phyloP scores from a whole-genome alignment of 257 asterid genomes.

The Eustoma russellianum region DNA sequence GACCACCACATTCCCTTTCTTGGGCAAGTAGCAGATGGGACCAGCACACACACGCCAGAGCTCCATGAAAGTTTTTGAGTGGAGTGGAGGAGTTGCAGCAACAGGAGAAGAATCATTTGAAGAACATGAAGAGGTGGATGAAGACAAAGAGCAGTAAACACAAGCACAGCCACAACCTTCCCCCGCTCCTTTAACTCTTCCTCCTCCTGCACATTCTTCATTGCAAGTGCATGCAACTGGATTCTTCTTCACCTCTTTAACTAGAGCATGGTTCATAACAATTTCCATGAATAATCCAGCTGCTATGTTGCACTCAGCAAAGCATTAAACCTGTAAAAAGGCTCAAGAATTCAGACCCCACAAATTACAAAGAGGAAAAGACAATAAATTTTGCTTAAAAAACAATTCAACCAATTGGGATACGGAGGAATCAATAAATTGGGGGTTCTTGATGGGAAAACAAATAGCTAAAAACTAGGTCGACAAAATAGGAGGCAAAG shows the following conservation, averaged over 20 bases:
- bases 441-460: slow-evolving; percentile 18
- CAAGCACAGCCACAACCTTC: slow-evolving; percentile 26
- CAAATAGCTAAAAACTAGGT: slow-evolving; percentile 19
- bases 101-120: slow-evolving; percentile 47
- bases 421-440: slow-evolving; percentile 8
- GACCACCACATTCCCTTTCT: slow-evolving; percentile 76
- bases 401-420: slow-evolving; percentile 13
- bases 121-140: slow-evolving; percentile 62
- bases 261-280: slow-evolving; percentile 74
- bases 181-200: slow-evolving; percentile 1
- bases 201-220: slow-evolving; percentile 45
- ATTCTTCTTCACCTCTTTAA: slow-evolving; percentile 52
- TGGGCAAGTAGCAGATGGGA: slow-evolving; percentile 78
- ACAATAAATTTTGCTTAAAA: slow-evolving; percentile 1
- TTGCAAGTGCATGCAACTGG: slow-evolving; percentile 29
- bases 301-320: slow-evolving; percentile 11
- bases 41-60: slow-evolving; percentile 99
- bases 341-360: slow-evolving; percentile 7
- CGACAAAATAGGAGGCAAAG: slow-evolving; percentile 17
- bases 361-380: neutral
- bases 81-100: slow-evolving; percentile 14
- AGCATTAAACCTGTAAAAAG: slow-evolving; percentile 14
- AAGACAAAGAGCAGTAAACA: slow-evolving; percentile 33
- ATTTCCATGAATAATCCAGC: slow-evolving; percentile 54
- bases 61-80: slow-evolving; percentile 59